Base-by-base conservation (phyloP, 768 basidiomycete genomes). In the Suillus clintonianus region DNA sequence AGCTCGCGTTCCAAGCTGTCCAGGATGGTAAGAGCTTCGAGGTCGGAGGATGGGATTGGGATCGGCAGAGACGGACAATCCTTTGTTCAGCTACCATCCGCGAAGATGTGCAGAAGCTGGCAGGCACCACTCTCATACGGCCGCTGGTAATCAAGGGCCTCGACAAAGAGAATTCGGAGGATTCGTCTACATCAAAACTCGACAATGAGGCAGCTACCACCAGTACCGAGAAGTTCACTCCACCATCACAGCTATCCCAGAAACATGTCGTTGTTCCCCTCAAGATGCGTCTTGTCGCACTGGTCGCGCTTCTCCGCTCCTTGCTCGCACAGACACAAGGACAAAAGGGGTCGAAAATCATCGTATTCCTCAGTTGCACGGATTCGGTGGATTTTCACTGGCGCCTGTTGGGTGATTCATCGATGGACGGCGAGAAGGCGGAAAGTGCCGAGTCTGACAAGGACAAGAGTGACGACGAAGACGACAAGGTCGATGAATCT, bases 351-450 rank as follows among this genome's bases (percentile, higher is more conserved):
- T 82, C 82, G 47, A 94, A 92, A 76, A 86, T 97, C 61, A 94
- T 99, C 54, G 94, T 99, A 6, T 99, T 99, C 77, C 79, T 99
- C 65, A 97, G 92, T 68, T 98, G 95, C 70, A 99, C 95, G 6
- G 97, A 98, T 76, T 96, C 97, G 3, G 97, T 99, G 19, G 97
- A 99, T 74, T 98, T 94, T 71, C 95, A 97, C 72, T 99, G 94
- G 94, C 86, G 83, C 57, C 79, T 98, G 24, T 77, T 99, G 1
- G 90, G 89, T 0, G 85, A 87, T 5, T 80, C 92, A 22, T 70
- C 77, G 6, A 95, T 97, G 91, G 86, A 82, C 9, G 78, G 68
- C 2, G 71, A 69, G 10, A 75, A 68, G 7, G 65, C 67, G 1
- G 74, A 72, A 27, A 15, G 64, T 36, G 71, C 69, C 9, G 70